A percentile compares a stretch with the other conserved stretches of the same genome.
Evolutionary conservation across 2,329 filamentous ascomycete species (phyloP).

Genomic region (Fusarium sublunatum): DNA sequence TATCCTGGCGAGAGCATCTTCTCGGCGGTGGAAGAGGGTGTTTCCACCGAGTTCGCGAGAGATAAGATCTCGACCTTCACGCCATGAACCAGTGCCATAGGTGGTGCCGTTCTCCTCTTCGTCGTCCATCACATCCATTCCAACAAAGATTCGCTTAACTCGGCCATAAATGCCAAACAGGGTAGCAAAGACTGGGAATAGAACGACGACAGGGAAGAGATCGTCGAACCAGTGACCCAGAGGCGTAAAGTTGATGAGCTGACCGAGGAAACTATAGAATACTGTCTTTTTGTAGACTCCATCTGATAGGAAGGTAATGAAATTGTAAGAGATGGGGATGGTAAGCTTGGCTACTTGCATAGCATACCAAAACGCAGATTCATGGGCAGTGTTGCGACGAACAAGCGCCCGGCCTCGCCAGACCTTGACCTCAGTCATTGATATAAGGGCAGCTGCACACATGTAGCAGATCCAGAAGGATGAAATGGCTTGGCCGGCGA

Average conservation of each 20-base stretch:
- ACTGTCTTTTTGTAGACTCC: conserved; percentile 79
- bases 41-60: conserved; percentile 82
- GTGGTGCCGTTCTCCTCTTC: conserved; percentile 72
- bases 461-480: conserved; percentile 95
- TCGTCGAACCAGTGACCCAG: conserved; percentile 87
- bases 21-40: conserved; percentile 63
- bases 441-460: conserved; percentile 87
- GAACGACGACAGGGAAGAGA: conserved; percentile 87
- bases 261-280: conserved; percentile 89
- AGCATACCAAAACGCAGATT: conserved; percentile 96
- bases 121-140: conserved; percentile 78
- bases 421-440: conserved; percentile 93
- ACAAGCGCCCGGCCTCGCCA: conserved; percentile 96
- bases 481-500: conserved; percentile 86
- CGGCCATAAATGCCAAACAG: conserved; percentile 90
- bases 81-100: conserved; percentile 86
- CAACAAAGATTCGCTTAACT: conserved; percentile 83
- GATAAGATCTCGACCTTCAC: conserved; percentile 90
- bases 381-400: conserved; percentile 88
- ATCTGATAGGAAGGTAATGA: conserved; percentile 85
- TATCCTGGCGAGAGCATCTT: conserved; percentile 55
- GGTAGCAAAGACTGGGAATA: conserved; percentile 86
- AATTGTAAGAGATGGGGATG: conserved; percentile 95
- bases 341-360: conserved; percentile 92
- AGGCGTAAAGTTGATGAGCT: conserved; percentile 83